phyloP scores from a whole-genome alignment of 1,284 basidiomycete species.

The Sphagnurus paluster region DNA sequence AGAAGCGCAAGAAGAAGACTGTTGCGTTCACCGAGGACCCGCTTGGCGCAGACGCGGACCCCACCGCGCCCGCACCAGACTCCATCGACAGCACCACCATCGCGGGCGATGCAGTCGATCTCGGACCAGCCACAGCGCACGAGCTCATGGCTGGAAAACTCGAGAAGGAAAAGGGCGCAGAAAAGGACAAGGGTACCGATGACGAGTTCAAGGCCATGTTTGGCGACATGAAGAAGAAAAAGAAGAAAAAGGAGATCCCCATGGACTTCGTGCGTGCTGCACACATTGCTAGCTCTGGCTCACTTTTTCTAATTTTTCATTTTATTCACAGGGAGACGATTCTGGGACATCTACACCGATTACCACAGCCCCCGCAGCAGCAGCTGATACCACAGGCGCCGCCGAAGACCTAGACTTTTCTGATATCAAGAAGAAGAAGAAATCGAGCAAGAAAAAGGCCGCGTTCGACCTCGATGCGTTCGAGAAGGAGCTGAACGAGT shows the following conservation, averaged over 20 bases:
- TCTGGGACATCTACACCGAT: slow-evolving; percentile 65
- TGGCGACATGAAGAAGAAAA: slow-evolving; percentile 89
- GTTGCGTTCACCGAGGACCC: slow-evolving; percentile 84
- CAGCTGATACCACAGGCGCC: slow-evolving; percentile 36
- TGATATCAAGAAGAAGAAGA: slow-evolving; percentile 86
- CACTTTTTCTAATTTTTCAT: background rate
- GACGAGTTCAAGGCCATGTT: slow-evolving; percentile 84
- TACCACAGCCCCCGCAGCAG: slow-evolving; percentile 33
- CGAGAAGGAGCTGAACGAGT: slow-evolving; percentile 83
- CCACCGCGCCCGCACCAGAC: slow-evolving; percentile 71
- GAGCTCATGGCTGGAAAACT: slow-evolving; percentile 75
- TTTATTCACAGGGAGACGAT: slow-evolving; percentile 49
- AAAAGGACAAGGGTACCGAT: slow-evolving; percentile 56
- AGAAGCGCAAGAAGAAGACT: slow-evolving; percentile 84
- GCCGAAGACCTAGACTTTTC: slow-evolving; percentile 78
- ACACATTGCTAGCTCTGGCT: background rate
- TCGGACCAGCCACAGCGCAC: slow-evolving; percentile 72
- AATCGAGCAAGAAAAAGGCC: slow-evolving; percentile 76
- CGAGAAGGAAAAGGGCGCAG: slow-evolving; percentile 40
- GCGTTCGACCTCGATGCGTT: slow-evolving; percentile 79
- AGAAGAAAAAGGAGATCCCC: slow-evolving; percentile 88
- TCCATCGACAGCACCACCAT: slow-evolving; percentile 66
- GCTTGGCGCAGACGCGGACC: slow-evolving; percentile 79
- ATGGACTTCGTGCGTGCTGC: slow-evolving; percentile 69
- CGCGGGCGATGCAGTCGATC: slow-evolving; percentile 68